Evolutionary conservation across 257 asterid genomes (phyloP).

Genomic region (Scutellaria barbata): DNA sequence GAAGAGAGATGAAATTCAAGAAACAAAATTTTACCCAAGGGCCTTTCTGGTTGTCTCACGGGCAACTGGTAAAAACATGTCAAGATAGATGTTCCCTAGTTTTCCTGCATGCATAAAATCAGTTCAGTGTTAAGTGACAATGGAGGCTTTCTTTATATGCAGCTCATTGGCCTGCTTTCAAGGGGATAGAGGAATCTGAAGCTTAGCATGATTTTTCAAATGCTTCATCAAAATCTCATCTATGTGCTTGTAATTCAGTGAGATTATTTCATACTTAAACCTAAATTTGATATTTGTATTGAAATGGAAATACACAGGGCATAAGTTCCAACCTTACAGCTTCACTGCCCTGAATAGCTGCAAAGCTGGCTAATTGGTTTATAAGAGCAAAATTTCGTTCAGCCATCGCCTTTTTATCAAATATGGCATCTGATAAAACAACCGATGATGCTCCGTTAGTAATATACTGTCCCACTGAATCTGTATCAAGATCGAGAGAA

Average conservation of each 20-base stretch:
- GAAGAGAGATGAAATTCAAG: neutral
- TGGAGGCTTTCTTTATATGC: too few species aligned
- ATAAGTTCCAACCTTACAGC: constrained; percentile 49
- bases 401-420: constrained; percentile 60
- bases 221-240: too few species aligned
- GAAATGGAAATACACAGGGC: neutral
- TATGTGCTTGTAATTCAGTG: too few species aligned
- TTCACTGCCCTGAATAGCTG: constrained; percentile 55
- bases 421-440: constrained; percentile 89
- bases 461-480: constrained; percentile 59
- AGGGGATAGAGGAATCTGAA: too few species aligned
- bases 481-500: constrained; percentile 41
- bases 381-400: constrained; percentile 48
- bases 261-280: too few species aligned
- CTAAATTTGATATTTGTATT: too few species aligned
- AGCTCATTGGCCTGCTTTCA: too few species aligned
- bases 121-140: neutral
- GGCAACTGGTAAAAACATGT: neutral
- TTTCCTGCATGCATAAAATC: constrained; percentile 32
- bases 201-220: too few species aligned
- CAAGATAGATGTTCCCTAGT: neutral
- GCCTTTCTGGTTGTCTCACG: neutral
- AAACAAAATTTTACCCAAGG: neutral
- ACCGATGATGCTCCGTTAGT: constrained; percentile 73
- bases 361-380: constrained; percentile 55